These are phyloP conservation scores for Liriodendron chinense DNA, from an alignment of 164 flowering plant species.

Conservation along the genomic window DNA sequence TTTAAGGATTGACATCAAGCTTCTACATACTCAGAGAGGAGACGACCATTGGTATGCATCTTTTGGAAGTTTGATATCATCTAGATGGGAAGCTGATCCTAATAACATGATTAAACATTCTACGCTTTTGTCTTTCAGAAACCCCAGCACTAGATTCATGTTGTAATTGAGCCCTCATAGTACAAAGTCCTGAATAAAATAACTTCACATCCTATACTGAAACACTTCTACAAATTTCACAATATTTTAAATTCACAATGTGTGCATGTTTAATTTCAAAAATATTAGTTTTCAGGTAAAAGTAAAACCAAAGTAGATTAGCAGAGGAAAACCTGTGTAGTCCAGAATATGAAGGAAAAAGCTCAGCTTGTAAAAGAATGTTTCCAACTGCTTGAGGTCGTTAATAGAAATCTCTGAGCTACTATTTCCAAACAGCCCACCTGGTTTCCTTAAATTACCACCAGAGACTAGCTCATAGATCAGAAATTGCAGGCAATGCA, in stretches of 20 bases:
- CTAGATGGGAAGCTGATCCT: too few species aligned
- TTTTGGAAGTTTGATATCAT: too few species aligned
- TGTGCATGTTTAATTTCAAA: neutral
- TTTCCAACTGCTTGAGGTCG: conserved; percentile 90
- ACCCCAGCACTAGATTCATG: too few species aligned
- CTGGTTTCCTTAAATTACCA: conserved; percentile 89
- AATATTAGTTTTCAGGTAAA: neutral
- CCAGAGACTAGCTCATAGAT: conserved; percentile 98
- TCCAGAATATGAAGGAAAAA: conserved; percentile 92
- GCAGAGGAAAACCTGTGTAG: conserved; percentile 62
- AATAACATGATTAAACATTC: too few species aligned
- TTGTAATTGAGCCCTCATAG: too few species aligned
- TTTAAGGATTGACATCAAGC: too few species aligned
- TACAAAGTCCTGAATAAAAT: too few species aligned
- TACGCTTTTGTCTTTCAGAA: too few species aligned
- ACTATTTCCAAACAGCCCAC: conserved; percentile 91
- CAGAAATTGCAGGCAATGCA: conserved; percentile 94
- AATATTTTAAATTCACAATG: neutral
- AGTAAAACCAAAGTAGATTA: conserved; percentile 3
- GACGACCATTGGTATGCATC: too few species aligned
- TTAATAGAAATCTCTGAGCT: conserved; percentile 76
- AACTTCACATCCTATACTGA: too few species aligned
- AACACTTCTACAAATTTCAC: neutral
- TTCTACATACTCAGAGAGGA: too few species aligned
- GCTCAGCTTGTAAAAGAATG: conserved; percentile 96